Base-by-base conservation (phyloP, 2,329 filamentous ascomycete genomes). In the Pseudogymnoascus sp. region DNA sequence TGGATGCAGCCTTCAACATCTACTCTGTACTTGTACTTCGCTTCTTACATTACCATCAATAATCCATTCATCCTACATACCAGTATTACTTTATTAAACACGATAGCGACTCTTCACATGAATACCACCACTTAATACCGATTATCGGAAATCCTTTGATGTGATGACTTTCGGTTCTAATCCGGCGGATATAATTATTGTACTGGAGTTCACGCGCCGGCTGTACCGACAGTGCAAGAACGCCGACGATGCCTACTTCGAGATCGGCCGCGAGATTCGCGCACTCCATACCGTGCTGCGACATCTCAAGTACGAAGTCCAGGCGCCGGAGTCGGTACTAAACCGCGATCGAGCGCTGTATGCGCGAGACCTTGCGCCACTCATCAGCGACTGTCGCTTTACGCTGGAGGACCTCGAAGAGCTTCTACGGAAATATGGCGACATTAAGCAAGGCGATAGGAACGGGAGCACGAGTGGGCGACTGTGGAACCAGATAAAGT, bases 281-380 rank as follows among this genome's bases (percentile, higher is more conserved):
- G 75, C 75, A 44, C 74, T 87, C 40, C 79, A 86, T 66, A 78
- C 78, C 5, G 79, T 80, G 10, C 74, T 87, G 5, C 80, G 81
- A 61, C 80, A 85, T 66, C 74, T 87, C 26, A 82, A 81, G 61
- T 75, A 78, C 64, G 84, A 86, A 72, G 78, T 79, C 39, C 77
- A 81, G 64, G 82, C 84, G 66, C 75, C 76, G 1, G 80, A 81
- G 66, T 85, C 84, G 8, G 74, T 80, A 9, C 74, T 87, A 13
- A 81, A 81, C 72, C 70, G 73, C 41, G 68, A 70, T 26, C 73
- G 73, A 21, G 71, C 75, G 35, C 71, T 79, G 57, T 83, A 81
- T 66, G 70, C 73, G 7, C 75, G 78, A 36, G 78, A 83, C 67
- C 74, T 87, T 11, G 73, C 71, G 0, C 76, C 78, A 1, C 77